These are phyloP conservation scores for Saccharomycopsis amapae DNA, from an alignment of 805 yeast genomes.

Conservation along the genomic window DNA sequence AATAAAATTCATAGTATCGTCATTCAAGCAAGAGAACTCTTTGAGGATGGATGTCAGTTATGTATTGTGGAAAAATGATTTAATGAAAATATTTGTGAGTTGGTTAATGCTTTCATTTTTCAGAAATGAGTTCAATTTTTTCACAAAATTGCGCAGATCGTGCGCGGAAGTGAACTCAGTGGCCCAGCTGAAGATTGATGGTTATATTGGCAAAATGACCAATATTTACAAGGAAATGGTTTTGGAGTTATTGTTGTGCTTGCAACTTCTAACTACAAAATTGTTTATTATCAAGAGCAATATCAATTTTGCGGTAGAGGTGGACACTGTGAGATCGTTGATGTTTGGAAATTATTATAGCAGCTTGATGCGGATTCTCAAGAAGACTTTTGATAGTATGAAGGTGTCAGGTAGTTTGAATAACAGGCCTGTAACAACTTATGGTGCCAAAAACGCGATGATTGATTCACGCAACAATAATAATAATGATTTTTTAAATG, in stretches of 20 bases:
- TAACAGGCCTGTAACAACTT: too few species aligned
- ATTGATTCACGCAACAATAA: too few species aligned
- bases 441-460: too few species aligned
- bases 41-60: conserved; percentile 8
- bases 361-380: conserved; percentile 33
- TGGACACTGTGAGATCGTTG: conserved; percentile 48
- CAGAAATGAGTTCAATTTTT: conserved; percentile 11
- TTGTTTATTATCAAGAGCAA: conserved; percentile 47
- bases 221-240: conserved; percentile 32
- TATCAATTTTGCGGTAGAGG: conserved; percentile 48
- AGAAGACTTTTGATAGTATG: conserved; percentile 39
- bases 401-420: too few species aligned
- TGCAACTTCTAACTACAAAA: conserved; percentile 48
- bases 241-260: conserved; percentile 52
- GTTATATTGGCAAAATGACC: not conserved
- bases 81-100: conserved; percentile 29
- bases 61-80: conserved; percentile 27
- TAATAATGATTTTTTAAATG: not conserved
- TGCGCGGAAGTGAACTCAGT: not conserved
- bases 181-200: not conserved
- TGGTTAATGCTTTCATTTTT: conserved; percentile 30
- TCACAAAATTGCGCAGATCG: not conserved
- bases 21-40: not conserved
- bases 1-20: not conserved
- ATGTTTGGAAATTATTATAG: conserved; percentile 66